phyloP scores from a whole-genome alignment of 2,329 filamentous ascomycete species.

The Magnaporthales sp. region DNA sequence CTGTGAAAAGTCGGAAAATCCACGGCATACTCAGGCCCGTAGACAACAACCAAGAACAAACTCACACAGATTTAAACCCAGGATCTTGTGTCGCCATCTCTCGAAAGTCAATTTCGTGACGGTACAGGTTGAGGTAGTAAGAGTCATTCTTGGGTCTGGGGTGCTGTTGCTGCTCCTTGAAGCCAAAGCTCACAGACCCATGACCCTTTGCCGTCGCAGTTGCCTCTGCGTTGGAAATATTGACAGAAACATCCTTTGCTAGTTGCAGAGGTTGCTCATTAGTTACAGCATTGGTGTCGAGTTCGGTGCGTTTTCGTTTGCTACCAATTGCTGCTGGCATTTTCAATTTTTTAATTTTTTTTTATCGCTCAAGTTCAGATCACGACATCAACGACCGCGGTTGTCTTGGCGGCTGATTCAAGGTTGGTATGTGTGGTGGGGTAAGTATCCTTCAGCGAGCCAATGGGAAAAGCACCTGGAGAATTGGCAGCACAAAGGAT shows the following conservation, averaged over 20 bases:
- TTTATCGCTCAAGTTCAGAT: not conserved
- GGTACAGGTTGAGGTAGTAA: not conserved
- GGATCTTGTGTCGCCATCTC: not conserved
- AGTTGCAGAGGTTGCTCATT: not conserved
- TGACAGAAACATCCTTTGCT: not conserved
- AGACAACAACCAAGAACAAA: not conserved
- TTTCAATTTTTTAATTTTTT: not conserved
- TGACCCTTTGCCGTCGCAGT: not conserved
- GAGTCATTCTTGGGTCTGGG: not conserved
- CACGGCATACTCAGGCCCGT: not conserved
- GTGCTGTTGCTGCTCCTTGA: not conserved
- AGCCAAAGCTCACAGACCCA: not conserved
- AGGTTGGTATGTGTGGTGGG: not conserved
- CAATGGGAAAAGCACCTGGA: too few relatives aligned
- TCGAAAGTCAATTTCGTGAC: not conserved
- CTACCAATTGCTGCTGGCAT: not conserved
- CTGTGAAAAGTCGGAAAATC: not conserved
- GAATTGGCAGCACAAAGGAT: not conserved
- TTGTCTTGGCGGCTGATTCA: not conserved
- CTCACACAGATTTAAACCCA: not conserved
- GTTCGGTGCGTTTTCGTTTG: not conserved
- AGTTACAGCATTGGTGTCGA: not conserved
- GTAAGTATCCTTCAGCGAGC: not conserved
- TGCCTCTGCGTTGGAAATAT: not conserved
- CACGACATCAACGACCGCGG: not conserved